These are phyloP conservation scores for Fusarium solani-melongenae DNA, from an alignment of 2,329 filamentous ascomycete genomes.

Conservation along the genomic window DNA sequence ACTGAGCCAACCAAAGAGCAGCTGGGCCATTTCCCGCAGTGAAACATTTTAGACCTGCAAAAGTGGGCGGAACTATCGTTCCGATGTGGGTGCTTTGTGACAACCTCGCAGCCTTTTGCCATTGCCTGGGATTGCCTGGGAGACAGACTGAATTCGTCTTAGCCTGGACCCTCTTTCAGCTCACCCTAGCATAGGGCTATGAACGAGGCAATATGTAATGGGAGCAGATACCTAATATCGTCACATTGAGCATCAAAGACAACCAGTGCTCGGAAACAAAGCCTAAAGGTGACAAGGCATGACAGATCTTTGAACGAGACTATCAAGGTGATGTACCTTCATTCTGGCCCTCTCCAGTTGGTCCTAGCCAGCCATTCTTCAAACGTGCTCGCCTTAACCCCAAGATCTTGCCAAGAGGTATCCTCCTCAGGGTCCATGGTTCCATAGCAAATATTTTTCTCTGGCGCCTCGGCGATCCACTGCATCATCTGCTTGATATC, in stretches of 20 bases:
- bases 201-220: too few species aligned
- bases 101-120: neutral
- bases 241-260: neutral
- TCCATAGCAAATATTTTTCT: conserved; percentile 23
- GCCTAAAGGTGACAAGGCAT: neutral
- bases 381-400: conserved; percentile 16
- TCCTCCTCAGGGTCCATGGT: neutral
- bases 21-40: neutral
- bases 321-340: neutral
- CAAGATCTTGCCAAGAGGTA: conserved; percentile 11
- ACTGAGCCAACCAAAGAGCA: neutral
- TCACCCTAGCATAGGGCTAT: neutral
- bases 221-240: neutral
- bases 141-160: neutral
- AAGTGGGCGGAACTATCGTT: neutral
- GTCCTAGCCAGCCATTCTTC: conserved; percentile 15
- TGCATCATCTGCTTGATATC: conserved; percentile 36
- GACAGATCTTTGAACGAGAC: neutral
- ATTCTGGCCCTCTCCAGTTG: neutral
- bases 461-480: conserved; percentile 20
- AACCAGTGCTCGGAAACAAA: neutral
- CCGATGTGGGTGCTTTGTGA: neutral
- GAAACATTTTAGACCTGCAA: neutral
- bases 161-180: neutral
- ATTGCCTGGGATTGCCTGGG: neutral